Evolutionary conservation across 257 asterid species (phyloP).

Genomic region (Nicotiana sylvestris): DNA sequence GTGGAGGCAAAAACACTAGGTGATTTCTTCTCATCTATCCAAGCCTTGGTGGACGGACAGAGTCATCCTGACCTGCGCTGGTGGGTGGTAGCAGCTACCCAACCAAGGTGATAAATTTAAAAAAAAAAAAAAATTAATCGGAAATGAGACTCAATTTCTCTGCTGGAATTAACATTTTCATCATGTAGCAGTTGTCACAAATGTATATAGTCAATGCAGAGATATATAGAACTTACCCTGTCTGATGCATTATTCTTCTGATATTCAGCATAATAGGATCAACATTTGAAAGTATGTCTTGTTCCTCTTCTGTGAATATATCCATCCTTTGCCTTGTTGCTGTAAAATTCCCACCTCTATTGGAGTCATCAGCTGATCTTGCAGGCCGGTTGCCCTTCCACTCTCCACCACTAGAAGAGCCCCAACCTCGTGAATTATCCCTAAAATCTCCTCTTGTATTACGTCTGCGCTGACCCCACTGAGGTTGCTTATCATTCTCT

Average conservation of each 20-base stretch:
- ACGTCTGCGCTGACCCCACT: conserved; percentile 23
- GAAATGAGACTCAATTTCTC: neutral
- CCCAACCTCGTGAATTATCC: conserved; percentile 54
- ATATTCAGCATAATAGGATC: conserved; percentile 67
- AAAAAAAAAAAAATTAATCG: no score
- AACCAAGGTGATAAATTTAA: no score
- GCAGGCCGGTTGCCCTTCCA: conserved; percentile 51
- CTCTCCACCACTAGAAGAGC: conserved; percentile 46
- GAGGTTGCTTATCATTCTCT: conserved; percentile 16
- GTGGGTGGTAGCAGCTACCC: no score
- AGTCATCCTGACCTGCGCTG: no score
- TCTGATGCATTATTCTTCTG: conserved; percentile 60
- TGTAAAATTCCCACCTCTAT: conserved; percentile 39
- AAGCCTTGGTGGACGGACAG: no score
- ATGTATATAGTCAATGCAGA: neutral
- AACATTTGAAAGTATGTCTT: conserved; percentile 57
- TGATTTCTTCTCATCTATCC: no score
- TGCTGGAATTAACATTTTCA: neutral
- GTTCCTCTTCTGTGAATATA: conserved; percentile 76
- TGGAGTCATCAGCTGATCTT: conserved; percentile 45
- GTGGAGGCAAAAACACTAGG: no score
- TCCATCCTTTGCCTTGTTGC: conserved; percentile 64
- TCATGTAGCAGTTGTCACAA: neutral
- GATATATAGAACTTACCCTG: conserved; percentile 47
- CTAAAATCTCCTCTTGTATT: conserved; percentile 18